Conservation (phyloP, 805 yeast genomes). For the Monosporozyma yasuniensis region DNA sequence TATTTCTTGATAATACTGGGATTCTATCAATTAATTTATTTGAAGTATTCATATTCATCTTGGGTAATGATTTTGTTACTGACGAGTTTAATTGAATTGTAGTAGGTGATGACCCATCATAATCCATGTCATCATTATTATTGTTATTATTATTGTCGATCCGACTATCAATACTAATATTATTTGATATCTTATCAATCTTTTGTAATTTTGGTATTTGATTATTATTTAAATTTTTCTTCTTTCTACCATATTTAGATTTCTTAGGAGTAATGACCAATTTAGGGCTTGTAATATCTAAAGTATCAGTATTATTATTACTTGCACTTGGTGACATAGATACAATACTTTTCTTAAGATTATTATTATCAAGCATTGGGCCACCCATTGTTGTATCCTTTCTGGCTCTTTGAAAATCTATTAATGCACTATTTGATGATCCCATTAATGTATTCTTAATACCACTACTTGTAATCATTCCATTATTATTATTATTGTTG, state of each 20-base stretch:
- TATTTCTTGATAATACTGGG: conserved; percentile 13
- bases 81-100: conserved; percentile 30
- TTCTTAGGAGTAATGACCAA: not conserved
- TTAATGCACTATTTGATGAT: conserved; percentile 27
- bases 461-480: not conserved
- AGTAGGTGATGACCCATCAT: conserved; percentile 30
- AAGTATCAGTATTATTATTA: not conserved
- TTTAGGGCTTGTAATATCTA: not conserved
- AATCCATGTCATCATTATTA: conserved; percentile 4
- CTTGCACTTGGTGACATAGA: not conserved
- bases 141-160: conserved; percentile 1
- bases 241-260: not conserved
- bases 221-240: not conserved
- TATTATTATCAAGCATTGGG: not conserved
- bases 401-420: conserved; percentile 28
- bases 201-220: conserved; percentile 2
- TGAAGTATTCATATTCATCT: conserved; percentile 6
- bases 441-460: not conserved
- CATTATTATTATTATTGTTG: conserved; percentile 5
- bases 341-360: not conserved
- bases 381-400: conserved; percentile 17
- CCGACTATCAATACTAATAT: not conserved
- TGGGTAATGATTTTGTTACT: conserved; percentile 24
- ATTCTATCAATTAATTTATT: conserved; percentile 5
- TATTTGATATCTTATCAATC: conserved; percentile 12